Conservation (phyloP, 1,139 yeast species). For the Candida neerlandica region DNA sequence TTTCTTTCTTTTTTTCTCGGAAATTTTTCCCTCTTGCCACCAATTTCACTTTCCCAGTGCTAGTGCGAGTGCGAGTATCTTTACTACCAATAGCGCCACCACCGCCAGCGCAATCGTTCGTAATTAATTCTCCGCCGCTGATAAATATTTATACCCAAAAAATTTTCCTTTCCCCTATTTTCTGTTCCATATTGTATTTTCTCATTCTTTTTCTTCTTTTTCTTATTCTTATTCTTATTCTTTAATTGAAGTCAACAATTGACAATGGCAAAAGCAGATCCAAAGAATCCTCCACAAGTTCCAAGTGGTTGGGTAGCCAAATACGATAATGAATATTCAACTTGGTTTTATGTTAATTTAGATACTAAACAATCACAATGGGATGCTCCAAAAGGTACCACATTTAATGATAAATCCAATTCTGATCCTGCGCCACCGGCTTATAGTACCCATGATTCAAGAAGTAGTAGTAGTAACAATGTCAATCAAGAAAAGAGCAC, state of each 20-base stretch:
- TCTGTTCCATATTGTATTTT: not conserved
- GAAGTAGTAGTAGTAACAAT: conserved; percentile 13
- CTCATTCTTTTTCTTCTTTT: not conserved
- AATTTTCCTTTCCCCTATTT: not conserved
- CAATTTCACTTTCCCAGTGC: no score
- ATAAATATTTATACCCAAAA: no score
- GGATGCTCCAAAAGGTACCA: conserved; percentile 77
- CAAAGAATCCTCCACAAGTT: conserved; percentile 51
- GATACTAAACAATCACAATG: conserved; percentile 81
- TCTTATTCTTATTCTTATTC: not conserved
- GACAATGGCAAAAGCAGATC: conserved; percentile 22
- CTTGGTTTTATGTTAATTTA: conserved; percentile 76
- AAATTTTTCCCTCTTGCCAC: no score
- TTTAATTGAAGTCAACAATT: not conserved
- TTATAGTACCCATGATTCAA: conserved; percentile 29
- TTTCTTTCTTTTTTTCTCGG: no score
- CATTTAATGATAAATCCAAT: conserved; percentile 23
- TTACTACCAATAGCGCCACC: no score
- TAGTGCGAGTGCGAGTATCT: no score
- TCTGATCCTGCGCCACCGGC: conserved; percentile 34
- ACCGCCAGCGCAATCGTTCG: no score
- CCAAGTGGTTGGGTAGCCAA: conserved; percentile 89
- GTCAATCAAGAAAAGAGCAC: conserved; percentile 4
- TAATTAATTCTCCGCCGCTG: no score
- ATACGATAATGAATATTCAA: conserved; percentile 77